phyloP scores from a whole-genome alignment of 148 eudicot genomes.

The Euryodendron excelsum region DNA sequence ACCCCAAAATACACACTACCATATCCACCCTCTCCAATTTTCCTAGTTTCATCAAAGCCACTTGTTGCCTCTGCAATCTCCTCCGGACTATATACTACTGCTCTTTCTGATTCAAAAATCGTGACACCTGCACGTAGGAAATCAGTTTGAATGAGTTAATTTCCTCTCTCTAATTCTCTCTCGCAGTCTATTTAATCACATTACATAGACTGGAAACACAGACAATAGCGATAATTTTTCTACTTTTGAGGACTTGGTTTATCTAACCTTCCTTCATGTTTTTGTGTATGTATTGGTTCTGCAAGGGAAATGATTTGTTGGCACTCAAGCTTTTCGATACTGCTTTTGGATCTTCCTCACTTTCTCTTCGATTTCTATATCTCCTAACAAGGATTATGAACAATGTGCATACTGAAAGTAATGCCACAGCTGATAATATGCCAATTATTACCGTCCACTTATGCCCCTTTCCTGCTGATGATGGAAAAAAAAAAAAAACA shows the following conservation, averaged over 20 bases:
- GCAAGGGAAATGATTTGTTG: slow-evolving; percentile 20
- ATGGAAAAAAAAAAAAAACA: background rate
- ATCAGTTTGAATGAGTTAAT: too few species aligned
- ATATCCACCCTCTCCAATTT: slow-evolving; percentile 50
- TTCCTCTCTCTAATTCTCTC: too few species aligned
- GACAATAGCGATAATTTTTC: background rate
- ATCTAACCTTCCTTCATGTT: slow-evolving; percentile 24
- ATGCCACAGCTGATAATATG: slow-evolving; percentile 28
- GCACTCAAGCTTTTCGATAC: slow-evolving; percentile 25
- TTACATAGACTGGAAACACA: background rate
- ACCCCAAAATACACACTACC: slow-evolving; percentile 47
- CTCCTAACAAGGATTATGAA: slow-evolving; percentile 25
- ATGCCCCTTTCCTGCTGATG: slow-evolving; percentile 25
- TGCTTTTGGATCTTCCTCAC: slow-evolving; percentile 21
- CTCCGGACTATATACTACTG: slow-evolving; percentile 36
- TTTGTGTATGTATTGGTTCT: slow-evolving; percentile 20
- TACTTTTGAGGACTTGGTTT: background rate
- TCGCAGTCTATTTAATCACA: background rate
- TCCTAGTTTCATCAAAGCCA: slow-evolving; percentile 37
- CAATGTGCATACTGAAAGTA: slow-evolving; percentile 29
- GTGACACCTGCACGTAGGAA: slow-evolving; percentile 25
- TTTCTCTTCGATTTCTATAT: slow-evolving; percentile 7
- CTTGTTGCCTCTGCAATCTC: slow-evolving; percentile 46
- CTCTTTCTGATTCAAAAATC: slow-evolving; percentile 44
- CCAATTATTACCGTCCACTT: slow-evolving; percentile 26